Base-by-base conservation (phyloP, 1,139 yeast species). In the Diutina neorugosa region DNA sequence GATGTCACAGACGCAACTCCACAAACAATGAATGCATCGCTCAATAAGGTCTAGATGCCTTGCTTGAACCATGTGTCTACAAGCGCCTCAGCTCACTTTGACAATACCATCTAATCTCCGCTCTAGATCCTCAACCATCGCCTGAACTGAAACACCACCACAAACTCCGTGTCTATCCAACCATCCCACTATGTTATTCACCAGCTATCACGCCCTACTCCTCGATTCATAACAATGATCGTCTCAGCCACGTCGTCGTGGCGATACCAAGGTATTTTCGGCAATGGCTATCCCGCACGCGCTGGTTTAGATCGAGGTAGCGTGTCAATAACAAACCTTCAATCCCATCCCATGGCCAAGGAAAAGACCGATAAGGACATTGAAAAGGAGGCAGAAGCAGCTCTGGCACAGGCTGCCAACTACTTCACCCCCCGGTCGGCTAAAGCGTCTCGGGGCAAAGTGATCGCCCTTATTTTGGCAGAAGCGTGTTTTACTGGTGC, bases 401-500 rank as follows among this genome's bases (percentile, higher is more conserved):
- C 50, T n/a, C 34, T 23, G 48, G 50, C 50, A 1, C 40, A 46
- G 18, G 4, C 50, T 11, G 40, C 23, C 37, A 46, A 46, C 27
- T 46, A 46, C 21, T 46, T 46, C 18, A 46, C 50, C 7, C 50
- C 50, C 1, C 27, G 27, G 19, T 14, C 21, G 19, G 16, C 12
- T 5, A 23, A 16, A 8, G 40, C 23, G 7, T 18, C 21, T 3
- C 37, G 40, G 23, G 23, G 14, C 14, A 46, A 25, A 14, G 11
- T 27, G 21, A 9, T 46, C 37, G 40, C 41, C 9, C 40, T 46
- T 44, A 40, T 58, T 8, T 12, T 51, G 7, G 42, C 52, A 23
- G 59, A 57, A 46, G 49, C 54, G 21, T 12, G 55, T 20, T 51
- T 55, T 11, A 53, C 56, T 9, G 9, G 34, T 11, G 53, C 53